Evolutionary conservation across 179 eudicot species (phyloP), one percentile per base, ranked within the genome.

Genomic region (Beta macrorhiza): DNA sequence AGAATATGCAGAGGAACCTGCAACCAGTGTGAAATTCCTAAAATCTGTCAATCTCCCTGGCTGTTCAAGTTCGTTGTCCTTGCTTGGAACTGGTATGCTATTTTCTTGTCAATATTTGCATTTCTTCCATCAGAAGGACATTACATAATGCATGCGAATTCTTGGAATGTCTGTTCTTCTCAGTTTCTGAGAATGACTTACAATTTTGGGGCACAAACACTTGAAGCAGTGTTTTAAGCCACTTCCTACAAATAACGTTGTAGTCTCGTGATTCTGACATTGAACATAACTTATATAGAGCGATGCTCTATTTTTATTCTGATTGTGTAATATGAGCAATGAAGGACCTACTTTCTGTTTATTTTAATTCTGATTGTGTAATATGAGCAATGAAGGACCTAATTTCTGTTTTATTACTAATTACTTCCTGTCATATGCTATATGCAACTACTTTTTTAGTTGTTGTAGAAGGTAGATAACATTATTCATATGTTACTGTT

Each of bases 41-140:
- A 89, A 82, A 76, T 78, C 90, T 73, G 63, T 94, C 80, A 84
- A 76, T 84, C 85, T 89, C 77, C 97, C 98, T 55, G 96, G 93
- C 69, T 96, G 94, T 83, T 92, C 97, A 64, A 89, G 82, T 76
- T 82, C 92, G 37, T 86, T 96, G 80, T 89, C 93, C 25, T 88
- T 94, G 84, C 91, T 96, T 63, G 98, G 98, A 80, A 92, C 92
- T 47, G 99, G 98, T 96, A 76, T 79, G 84, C 73, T 65, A 2
- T 63, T 70, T 25, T 73, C n/a, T 19, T 73, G 29, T 19, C 22
- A 0, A 25, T 42, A 6, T 55, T 47, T 61, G 8, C 47, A 29
- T 7, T 52, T 25, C 22, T 15, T 59, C 44, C 37, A 32, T 45
- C 0, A 16, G 22, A 47, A 0, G 44, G 7, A 76, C 70, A 45